Evolutionary conservation across 345 rosid species (phyloP).

Genomic region (Carallia brachiata): DNA sequence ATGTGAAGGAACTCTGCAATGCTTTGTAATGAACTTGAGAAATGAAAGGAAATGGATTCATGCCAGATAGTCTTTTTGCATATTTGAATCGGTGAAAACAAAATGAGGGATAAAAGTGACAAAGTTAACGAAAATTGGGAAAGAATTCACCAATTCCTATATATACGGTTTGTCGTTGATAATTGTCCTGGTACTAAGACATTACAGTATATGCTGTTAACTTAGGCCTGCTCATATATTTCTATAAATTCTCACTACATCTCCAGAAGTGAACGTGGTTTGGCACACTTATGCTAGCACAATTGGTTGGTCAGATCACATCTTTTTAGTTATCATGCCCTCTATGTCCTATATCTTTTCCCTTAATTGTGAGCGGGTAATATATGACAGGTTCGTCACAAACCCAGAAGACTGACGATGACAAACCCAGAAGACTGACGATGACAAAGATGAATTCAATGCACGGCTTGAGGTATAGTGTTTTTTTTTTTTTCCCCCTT

Average conservation of each 20-base stretch:
- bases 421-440: conserved; percentile 25
- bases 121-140: conserved; percentile 5
- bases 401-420: conserved; percentile 23
- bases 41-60: background rate
- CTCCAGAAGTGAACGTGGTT: background rate
- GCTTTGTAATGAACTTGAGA: background rate
- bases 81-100: background rate
- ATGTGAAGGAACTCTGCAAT: background rate
- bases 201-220: background rate
- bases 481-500: too few relatives aligned
- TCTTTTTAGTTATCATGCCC: background rate
- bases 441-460: conserved; percentile 42
- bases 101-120: background rate
- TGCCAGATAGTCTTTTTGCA: background rate
- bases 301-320: background rate
- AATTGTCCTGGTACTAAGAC: background rate
- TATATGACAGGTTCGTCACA: conserved; percentile 52
- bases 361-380: background rate
- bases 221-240: background rate
- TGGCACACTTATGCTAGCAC: too few relatives aligned
- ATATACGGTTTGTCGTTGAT: background rate
- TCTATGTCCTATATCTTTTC: background rate
- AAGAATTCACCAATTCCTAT: background rate
- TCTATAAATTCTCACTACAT: background rate
- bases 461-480: conserved; percentile 57